phyloP scores from a whole-genome alignment of 257 asterid species.

The Nemophila menziesii region DNA sequence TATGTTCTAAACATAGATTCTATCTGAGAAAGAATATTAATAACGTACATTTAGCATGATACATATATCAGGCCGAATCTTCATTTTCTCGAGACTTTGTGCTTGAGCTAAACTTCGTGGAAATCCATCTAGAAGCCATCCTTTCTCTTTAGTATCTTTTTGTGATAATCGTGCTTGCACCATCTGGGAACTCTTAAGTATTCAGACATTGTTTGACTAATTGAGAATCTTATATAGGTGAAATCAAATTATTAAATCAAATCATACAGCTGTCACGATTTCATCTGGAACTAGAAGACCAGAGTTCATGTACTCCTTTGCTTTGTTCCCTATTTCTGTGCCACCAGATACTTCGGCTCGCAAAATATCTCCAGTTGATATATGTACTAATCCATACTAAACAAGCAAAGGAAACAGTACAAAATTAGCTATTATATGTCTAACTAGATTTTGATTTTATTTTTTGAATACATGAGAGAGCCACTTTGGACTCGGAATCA shows the following conservation, averaged over 20 bases:
- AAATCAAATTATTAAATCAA: no score
- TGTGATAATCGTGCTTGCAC: conserved; percentile 62
- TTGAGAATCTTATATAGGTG: neutral
- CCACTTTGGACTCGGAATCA: no score
- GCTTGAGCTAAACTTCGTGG: conserved; percentile 84
- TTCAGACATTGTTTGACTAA: neutral
- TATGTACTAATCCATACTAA: conserved; percentile 88
- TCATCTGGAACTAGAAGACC: conserved; percentile 87
- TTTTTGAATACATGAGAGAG: no score
- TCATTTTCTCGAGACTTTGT: conserved; percentile 68
- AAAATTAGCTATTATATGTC: neutral
- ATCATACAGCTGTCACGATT: conserved; percentile 73
- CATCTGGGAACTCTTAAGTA: conserved; percentile 46
- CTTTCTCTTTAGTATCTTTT: conserved; percentile 79
- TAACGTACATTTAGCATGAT: conserved; percentile 70
- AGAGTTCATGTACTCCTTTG: conserved; percentile 81
- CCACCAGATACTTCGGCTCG: conserved; percentile 89
- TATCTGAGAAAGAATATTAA: conserved; percentile 3
- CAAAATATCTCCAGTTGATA: conserved; percentile 90
- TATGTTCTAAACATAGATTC: neutral
- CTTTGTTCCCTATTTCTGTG: conserved; percentile 71
- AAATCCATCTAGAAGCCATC: conserved; percentile 96
- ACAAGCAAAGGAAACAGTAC: conserved; percentile 14
- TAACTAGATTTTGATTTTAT: neutral
- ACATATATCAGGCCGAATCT: conserved; percentile 66